phyloP scores from a whole-genome alignment of 75 land plant genomes.

The Picea sitchensis region DNA sequence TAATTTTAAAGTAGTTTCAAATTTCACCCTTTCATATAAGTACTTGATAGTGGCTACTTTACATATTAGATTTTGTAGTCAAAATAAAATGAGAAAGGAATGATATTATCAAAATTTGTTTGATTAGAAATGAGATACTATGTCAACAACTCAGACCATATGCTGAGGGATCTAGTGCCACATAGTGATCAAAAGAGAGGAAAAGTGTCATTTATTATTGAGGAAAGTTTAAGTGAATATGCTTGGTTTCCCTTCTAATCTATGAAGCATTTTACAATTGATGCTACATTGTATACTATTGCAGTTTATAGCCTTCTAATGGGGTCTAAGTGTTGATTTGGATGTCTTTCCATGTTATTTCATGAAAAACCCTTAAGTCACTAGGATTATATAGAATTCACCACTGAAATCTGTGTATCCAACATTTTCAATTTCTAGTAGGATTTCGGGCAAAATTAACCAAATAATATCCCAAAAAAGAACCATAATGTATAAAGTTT shows the following conservation, averaged over 20 bases:
- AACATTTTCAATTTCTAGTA: too few relatives aligned
- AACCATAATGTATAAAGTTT: too few relatives aligned
- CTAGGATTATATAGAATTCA: too few relatives aligned
- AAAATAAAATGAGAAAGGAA: neutral
- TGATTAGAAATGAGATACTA: too few relatives aligned
- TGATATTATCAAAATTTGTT: neutral
- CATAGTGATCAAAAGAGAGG: slow-evolving; percentile 96
- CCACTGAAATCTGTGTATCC: too few relatives aligned
- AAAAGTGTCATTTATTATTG: slow-evolving; percentile 87
- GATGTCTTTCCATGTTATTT: slow-evolving; percentile 55
- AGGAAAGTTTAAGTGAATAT: slow-evolving; percentile 36
- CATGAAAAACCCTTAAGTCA: too few relatives aligned
- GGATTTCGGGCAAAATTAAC: too few relatives aligned
- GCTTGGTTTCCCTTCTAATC: neutral
- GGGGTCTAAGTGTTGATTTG: neutral
- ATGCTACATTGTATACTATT: neutral
- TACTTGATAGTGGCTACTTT: neutral
- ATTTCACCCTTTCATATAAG: too few relatives aligned
- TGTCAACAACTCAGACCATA: slow-evolving; percentile 61
- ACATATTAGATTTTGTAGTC: neutral
- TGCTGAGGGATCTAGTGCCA: slow-evolving; percentile 80
- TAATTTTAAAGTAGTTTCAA: too few relatives aligned
- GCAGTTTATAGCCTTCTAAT: neutral
- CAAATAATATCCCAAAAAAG: too few relatives aligned
- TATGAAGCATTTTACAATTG: neutral